Evolutionary conservation across 208 protist species (phyloP).

Genomic region (Trypanosoma lewisi): DNA sequence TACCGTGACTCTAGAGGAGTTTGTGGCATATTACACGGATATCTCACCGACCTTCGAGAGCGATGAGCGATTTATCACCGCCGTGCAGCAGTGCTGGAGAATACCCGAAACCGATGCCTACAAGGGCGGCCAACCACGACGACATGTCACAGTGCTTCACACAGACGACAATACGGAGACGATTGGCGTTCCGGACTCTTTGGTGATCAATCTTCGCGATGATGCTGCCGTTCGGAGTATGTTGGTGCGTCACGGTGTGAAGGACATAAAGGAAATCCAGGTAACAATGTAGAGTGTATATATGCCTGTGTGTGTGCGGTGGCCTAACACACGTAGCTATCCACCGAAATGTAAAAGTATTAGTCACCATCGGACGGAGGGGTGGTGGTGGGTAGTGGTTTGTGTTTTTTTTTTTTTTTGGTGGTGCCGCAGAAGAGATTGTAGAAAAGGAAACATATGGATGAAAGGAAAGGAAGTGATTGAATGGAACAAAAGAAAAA

Average conservation of each 20-base stretch:
- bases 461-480: too few relatives aligned
- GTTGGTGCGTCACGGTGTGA: constrained; percentile 63
- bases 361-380: too few relatives aligned
- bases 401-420: constrained; percentile 28
- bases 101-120: constrained; percentile 74
- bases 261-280: constrained; percentile 60
- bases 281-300: constrained; percentile 16
- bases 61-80: constrained; percentile 81
- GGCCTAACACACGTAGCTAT: not conserved
- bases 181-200: constrained; percentile 64
- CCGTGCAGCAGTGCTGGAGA: constrained; percentile 65
- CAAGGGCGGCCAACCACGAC: constrained; percentile 37
- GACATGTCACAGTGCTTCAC: constrained; percentile 61
- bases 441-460: too few relatives aligned
- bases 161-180: constrained; percentile 55
- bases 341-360: not conserved
- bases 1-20: constrained; percentile 76
- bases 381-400: not conserved
- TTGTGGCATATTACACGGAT: constrained; percentile 91
- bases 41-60: constrained; percentile 70
- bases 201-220: constrained; percentile 52
- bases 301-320: not conserved
- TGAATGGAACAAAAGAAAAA: too few relatives aligned
- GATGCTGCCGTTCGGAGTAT: constrained; percentile 45
- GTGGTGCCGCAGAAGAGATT: too few relatives aligned